A percentile compares a stretch with the other conserved stretches of the same genome.
Conservation (phyloP, 2,329 filamentous ascomycete species). For the Aspergillus sp. region DNA sequence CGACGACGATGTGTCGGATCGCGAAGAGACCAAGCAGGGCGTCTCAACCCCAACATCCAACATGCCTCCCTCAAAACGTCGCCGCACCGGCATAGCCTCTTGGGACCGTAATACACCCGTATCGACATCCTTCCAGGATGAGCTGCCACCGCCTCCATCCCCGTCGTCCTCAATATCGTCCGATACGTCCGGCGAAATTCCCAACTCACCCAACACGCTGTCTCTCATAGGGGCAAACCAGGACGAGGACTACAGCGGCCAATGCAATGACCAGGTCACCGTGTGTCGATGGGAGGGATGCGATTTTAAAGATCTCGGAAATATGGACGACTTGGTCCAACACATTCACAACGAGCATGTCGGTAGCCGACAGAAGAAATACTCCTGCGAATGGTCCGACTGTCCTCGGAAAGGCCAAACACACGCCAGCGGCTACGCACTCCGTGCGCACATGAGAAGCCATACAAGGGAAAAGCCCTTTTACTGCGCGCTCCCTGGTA, state of each 20-base stretch:
- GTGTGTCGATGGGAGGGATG: constrained; percentile 78
- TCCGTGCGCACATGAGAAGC: constrained; percentile 96
- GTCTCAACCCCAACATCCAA: constrained; percentile 46
- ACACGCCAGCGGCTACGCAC: constrained; percentile 91
- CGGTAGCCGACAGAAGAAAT: constrained; percentile 89
- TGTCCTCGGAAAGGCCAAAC: constrained; percentile 84
- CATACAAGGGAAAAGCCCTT: constrained; percentile 98
- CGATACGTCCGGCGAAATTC: constrained; percentile 84
- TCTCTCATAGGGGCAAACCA: constrained; percentile 41
- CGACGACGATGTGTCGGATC: constrained; percentile 58
- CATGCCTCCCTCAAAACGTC: constrained; percentile 50
- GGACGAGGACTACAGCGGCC: constrained; percentile 67
- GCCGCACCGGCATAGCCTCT: constrained; percentile 44
- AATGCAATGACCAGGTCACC: constrained; percentile 71
- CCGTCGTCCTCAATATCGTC: constrained; percentile 75
- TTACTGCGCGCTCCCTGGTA: constrained; percentile 92
- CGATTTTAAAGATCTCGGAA: constrained; percentile 66
- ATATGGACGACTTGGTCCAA: constrained; percentile 79
- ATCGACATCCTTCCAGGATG: constrained; percentile 41
- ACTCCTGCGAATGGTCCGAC: constrained; percentile 96
- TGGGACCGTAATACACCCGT: constrained; percentile 54
- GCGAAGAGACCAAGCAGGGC: constrained; percentile 56
- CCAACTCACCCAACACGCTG: constrained; percentile 63
- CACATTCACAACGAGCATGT: constrained; percentile 94
- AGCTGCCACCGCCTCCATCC: constrained; percentile 40